Percentiles rank a stretch among this genome's conserved stretches.
Conservation (phyloP, 345 rosid species). For the Abelmoschus esculentus region DNA sequence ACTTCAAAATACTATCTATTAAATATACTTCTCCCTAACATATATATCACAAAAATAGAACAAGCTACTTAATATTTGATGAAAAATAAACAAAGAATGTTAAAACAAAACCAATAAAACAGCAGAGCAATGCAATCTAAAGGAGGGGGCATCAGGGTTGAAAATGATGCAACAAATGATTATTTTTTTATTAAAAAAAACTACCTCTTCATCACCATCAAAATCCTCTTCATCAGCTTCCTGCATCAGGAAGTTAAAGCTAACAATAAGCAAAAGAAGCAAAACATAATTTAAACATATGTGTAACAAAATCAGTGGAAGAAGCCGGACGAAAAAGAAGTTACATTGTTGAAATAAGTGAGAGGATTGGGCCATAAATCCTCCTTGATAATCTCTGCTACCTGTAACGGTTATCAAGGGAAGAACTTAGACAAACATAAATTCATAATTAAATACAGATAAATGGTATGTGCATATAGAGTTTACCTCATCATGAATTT, state of each 20-base stretch:
- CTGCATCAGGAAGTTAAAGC: slow-evolving; percentile 24
- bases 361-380: slow-evolving; percentile 95
- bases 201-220: slow-evolving; percentile 60
- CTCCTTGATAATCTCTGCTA: slow-evolving; percentile 92
- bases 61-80: background rate
- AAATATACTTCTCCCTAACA: background rate
- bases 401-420: slow-evolving; percentile 34
- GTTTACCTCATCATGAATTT: slow-evolving; percentile 71
- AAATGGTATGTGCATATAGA: background rate
- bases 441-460: background rate
- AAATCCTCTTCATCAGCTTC: slow-evolving; percentile 69
- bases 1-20: background rate
- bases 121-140: background rate
- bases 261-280: slow-evolving; percentile 5
- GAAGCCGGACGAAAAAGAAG: background rate
- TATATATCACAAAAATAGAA: background rate
- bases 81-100: background rate
- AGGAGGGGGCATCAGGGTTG: background rate
- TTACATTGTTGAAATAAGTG: slow-evolving; percentile 58
- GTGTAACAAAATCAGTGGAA: background rate
- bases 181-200: too few relatives aligned
- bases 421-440: background rate
- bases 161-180: background rate
- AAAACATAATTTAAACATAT: background rate
- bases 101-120: background rate